Evolutionary conservation across 2,329 filamentous ascomycete species (phyloP), one percentile per base, ranked within the genome.

Genomic region (Aspergillus ibericus): DNA sequence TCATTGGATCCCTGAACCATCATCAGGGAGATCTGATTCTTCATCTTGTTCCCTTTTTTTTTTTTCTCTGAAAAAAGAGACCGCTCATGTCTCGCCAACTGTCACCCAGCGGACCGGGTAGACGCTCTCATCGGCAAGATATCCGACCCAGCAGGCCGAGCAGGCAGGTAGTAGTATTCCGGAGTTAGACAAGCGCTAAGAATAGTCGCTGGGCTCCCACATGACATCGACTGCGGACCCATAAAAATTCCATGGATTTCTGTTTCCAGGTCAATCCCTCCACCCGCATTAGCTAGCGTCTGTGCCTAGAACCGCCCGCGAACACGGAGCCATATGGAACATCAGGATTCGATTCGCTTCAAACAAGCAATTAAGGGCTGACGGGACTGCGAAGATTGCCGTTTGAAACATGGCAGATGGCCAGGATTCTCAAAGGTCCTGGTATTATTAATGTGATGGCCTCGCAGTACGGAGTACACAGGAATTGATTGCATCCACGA

Each of bases 161-260:
- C 36, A 25, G 35, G 29, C 25, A 32, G 29, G 29, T 32, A 10
- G 29, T 32, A 53, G 50, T 16, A 53, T 38, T 25, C 50, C 50
- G 27, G 38, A 20, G 5, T 32, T 27, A 44, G 20, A 22, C 9
- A 53, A 32, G 38, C 51, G 47, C 59, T 62, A 61, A 60, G 58
- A 57, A 60, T 62, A 62, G 58, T 61, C 46, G 35, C 42, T 49
- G 52, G 54, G 50, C 59, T 63, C 44, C 59, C 61, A 63, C 61
- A 56, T 63, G 61, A 63, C 56, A 63, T 56, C 46, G 57, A 58
- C 58, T 53, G 47, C 27, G 54, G 61, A 59, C 58, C 60, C 58
- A 61, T 61, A 18, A 48, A 20, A 51, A 54, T 60, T 62, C 58
- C 60, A 56, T 63, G 49, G 59, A 59, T 50, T 56, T 63, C 56